Percentiles rank a stretch among this genome's conserved stretches.
These are phyloP conservation scores for Fusarium beomiforme DNA, from an alignment of 2,329 filamentous ascomycete genomes.

Conservation along the genomic window DNA sequence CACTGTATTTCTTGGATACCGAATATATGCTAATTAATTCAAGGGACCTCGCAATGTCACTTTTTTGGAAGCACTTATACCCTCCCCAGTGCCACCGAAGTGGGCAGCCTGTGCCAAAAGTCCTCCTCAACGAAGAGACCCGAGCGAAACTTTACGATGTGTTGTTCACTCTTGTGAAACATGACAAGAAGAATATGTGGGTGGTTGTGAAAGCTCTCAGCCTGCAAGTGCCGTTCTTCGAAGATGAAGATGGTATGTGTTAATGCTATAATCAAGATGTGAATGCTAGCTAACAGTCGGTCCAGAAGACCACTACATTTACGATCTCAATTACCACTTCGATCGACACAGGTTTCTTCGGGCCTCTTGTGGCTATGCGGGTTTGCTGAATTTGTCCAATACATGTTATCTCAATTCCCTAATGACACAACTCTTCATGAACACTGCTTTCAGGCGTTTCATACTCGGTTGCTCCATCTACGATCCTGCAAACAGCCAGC, in stretches of 20 bases:
- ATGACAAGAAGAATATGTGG: conserved; percentile 59
- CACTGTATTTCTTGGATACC: not conserved
- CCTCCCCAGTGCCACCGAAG: conserved; percentile 57
- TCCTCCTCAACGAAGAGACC: conserved; percentile 63
- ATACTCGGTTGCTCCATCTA: conserved; percentile 73
- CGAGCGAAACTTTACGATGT: conserved; percentile 70
- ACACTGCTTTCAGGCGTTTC: conserved; percentile 85
- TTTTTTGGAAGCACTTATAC: conserved; percentile 75
- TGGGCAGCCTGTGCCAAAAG: conserved; percentile 48
- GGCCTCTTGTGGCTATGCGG: conserved; percentile 83
- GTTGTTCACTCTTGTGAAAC: conserved; percentile 65
- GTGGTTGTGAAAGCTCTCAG: conserved; percentile 58
- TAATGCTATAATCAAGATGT: not conserved
- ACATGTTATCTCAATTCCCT: conserved; percentile 98
- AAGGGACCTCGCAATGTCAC: conserved; percentile 47
- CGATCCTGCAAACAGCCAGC: conserved; percentile 67
- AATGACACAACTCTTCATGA: conserved; percentile 96
- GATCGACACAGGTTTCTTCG: conserved; percentile 76
- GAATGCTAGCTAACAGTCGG: conserved; percentile 26
- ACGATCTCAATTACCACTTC: conserved; percentile 69
- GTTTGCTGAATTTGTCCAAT: conserved; percentile 90
- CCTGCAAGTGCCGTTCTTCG: conserved; percentile 51
- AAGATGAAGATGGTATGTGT: conserved; percentile 51
- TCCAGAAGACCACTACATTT: conserved; percentile 63
- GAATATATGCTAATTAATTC: conserved; percentile 4